Base-by-base conservation (phyloP, 768 basidiomycete species). In the Phaeotremella fagi region DNA sequence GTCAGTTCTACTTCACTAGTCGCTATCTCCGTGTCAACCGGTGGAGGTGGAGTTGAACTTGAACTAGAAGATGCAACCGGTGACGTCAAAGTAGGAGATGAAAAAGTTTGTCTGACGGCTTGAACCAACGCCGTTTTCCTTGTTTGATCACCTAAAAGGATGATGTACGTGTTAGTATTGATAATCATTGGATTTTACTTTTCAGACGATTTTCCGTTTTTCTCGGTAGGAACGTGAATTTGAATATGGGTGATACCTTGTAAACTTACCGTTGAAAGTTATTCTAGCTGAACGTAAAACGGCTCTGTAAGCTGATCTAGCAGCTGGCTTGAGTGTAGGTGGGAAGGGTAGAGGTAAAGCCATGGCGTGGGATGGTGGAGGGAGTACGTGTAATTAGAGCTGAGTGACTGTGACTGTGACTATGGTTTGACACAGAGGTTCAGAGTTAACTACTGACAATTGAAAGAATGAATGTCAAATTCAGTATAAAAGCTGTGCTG, bases 61-160 rank as follows among this genome's bases (percentile, higher is more conserved):
- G 49, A 43, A 22, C 52, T 35, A 26, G 38, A 41, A 22, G 55
- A 45, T 33, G 55, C 3, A 3, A 53, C 26, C 16, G 66, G 61
- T 22, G 65, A 54, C 41, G 67, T 63, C 3, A 73, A 46, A 15
- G 64, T 66, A 4, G 69, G 69, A 1, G 67, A 69, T 15, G 54
- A 48, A 47, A 73, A 73, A 35, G 71, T 70, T 25, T 55, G 41
- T 26, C 69, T 60, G 38, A 73, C 53, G 31, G 63, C 54, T 1
- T 48, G 23, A 11, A 54, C 28, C 47, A 71, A 57, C 28, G 61
- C 59, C 14, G 50, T 18, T 38, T 45, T 52, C n/a, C 25, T 50
- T 3, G 36, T 27, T 15, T 45, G 38, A 28, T 54, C 52, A 18
- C 52, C 57, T 59, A 42, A 22, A 41, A 6, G 38, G 38, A 20